A percentile compares a stretch with the other conserved stretches of the same genome.
phyloP scores from a whole-genome alignment of 495 filamentous ascomycete genomes.

The Aspergillus affinis region DNA sequence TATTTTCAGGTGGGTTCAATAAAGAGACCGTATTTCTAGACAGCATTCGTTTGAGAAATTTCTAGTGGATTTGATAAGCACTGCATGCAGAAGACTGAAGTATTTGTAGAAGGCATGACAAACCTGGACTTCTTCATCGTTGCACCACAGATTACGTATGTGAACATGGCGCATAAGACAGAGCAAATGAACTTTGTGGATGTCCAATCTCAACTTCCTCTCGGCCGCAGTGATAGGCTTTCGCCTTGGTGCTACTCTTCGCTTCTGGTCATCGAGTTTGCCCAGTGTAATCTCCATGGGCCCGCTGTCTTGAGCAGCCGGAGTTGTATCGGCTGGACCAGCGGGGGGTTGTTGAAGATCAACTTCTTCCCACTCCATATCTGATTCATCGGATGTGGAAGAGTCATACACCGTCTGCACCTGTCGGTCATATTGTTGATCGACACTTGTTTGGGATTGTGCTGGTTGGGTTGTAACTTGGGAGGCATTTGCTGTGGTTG shows the following conservation, averaged over 20 bases:
- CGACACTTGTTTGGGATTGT: conserved; percentile 8
- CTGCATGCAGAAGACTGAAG: conserved; percentile 7
- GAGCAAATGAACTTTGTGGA: conserved; percentile 84
- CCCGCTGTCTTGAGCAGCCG: conserved; percentile 29
- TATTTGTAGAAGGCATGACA: conserved; percentile 11
- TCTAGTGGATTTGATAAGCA: conserved; percentile 25
- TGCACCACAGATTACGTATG: conserved; percentile 84
- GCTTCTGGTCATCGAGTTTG: conserved; percentile 36
- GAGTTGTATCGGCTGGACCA: conserved; percentile 21
- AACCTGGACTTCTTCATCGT: conserved; percentile 66
- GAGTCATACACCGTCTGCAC: conserved; percentile 48
- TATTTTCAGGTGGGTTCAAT: conserved; percentile 60
- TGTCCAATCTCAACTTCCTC: conserved; percentile 66
- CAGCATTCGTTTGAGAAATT: conserved; percentile 58
- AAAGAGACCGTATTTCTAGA: conserved; percentile 57
- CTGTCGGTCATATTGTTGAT: conserved; percentile 21
- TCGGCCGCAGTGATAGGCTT: conserved; percentile 69
- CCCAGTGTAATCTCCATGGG: conserved; percentile 61
- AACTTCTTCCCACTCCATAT: conserved; percentile 74
- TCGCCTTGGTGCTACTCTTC: conserved; percentile 40
- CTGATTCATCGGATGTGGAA: conserved; percentile 53
- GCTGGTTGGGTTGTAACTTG: conserved; percentile 12
- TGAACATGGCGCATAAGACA: conserved; percentile 76
- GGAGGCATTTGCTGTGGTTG: conserved; percentile 15
- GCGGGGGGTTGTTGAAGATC: conserved; percentile 45